A percentile compares a stretch with the other conserved stretches of the same genome.
phyloP scores from a whole-genome alignment of 2,329 filamentous ascomycete genomes.

The Sordariomycetes sp. region DNA sequence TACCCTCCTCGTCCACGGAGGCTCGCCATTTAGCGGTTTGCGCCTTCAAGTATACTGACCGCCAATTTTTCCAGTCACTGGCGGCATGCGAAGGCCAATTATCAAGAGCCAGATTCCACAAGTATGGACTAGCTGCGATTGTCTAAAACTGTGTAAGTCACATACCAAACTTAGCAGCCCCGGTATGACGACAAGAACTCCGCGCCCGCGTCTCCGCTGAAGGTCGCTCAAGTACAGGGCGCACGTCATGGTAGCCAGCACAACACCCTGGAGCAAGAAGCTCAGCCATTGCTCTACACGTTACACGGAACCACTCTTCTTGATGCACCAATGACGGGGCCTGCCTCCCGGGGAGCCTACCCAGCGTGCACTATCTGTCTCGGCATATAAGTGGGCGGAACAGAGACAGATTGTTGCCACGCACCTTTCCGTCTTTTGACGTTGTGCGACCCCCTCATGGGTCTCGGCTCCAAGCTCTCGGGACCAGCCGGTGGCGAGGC shows the following conservation, averaged over 20 bases:
- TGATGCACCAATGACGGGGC: too few relatives aligned
- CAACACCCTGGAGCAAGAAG: not conserved
- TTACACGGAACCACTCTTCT: too few relatives aligned
- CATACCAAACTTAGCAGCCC: not conserved
- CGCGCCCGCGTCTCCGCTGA: not conserved
- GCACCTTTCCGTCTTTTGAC: not conserved
- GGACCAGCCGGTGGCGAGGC: not conserved
- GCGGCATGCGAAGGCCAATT: not conserved
- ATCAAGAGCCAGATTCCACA: not conserved
- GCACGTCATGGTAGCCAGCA: not conserved
- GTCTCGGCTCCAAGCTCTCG: not conserved
- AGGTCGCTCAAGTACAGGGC: not conserved
- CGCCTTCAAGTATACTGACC: too few relatives aligned
- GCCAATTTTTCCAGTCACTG: too few relatives aligned
- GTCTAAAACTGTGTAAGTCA: not conserved
- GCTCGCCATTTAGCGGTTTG: too few relatives aligned
- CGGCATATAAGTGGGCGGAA: not conserved
- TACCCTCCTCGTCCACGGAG: too few relatives aligned
- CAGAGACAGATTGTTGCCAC: not conserved
- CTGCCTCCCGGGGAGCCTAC: too few relatives aligned
- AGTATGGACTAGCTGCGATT: not conserved
- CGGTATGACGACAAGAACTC: not conserved
- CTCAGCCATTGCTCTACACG: too few relatives aligned
- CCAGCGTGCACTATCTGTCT: not conserved
- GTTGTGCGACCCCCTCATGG: not conserved